Base-by-base conservation (phyloP, 257 asterid genomes). In the Cinchona pubescens region DNA sequence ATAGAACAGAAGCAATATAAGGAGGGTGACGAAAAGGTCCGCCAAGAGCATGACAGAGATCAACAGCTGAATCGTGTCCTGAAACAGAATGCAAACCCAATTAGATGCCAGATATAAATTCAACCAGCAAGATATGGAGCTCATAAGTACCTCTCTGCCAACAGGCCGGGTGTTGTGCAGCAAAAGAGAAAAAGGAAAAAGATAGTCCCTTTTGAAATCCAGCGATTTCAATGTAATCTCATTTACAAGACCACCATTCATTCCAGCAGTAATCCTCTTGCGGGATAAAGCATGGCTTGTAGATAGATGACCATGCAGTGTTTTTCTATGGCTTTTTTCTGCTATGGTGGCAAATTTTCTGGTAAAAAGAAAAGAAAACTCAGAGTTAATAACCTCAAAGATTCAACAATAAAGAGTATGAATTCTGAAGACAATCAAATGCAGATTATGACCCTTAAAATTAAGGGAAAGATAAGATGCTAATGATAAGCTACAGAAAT, bases 141-240 rank as follows among this genome's bases (percentile, higher is more conserved):
- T 76, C 18, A 43, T 25, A 60, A 55, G 73, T 90, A 94, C 98
- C 98, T 90, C 93, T 81, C 97, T 88, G 76, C 92, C 97, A 71
- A 91, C 97, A 71, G 98, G 98, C 69, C 96, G 88, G 64, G 96
- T 88, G 81, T 94, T 94, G 80, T 82, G 92, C 90, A 94, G 78
- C 79, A 92, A 76, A 79, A 90, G 87, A 75, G 96, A 94, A 82
- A 89, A 84, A 18, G 98, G 98, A 64, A 89, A 92, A 67, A 90
- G 79, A 73, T 80, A 88, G 82, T 89, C 94, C 86, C 89, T 88
- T 75, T 72, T 89, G 82, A 85, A 84, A 83, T 85, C 84, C 81
- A 94, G 82, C 25, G 90, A 87, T 77, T 92, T 86, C 88, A 94
- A 73, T 32, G 94, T 87, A 80, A 83, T 73, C 75, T 89, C 98